Conservation (phyloP, 2,329 filamentous ascomycete genomes). For the Hymenoscyphus salicellus region DNA sequence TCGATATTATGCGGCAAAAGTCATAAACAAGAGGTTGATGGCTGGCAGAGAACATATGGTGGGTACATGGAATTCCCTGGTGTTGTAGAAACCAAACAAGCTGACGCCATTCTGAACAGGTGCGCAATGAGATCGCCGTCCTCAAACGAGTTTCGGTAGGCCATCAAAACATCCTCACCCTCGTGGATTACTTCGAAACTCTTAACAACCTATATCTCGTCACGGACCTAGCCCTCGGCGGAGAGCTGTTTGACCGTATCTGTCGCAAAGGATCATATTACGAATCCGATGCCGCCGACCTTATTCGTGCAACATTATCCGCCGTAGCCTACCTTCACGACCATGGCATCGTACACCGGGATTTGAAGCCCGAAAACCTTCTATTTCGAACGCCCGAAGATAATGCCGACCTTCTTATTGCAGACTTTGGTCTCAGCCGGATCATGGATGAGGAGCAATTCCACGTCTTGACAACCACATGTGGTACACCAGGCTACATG, state of each 20-base stretch:
- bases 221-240: slow-evolving; percentile 91
- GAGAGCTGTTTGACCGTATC: slow-evolving; percentile 96
- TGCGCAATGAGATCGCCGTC: slow-evolving; percentile 96
- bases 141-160: slow-evolving; percentile 98
- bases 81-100: slow-evolving; percentile 1
- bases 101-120: slow-evolving; percentile 47
- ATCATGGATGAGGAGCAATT: slow-evolving; percentile 99
- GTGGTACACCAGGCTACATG: slow-evolving; percentile 98
- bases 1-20: slow-evolving; percentile 96
- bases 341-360: slow-evolving; percentile 96
- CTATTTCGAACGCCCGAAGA: slow-evolving; percentile 96
- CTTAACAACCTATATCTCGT: slow-evolving; percentile 99
- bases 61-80: slow-evolving; percentile 26
- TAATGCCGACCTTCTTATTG: slow-evolving; percentile 93
- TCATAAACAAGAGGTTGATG: slow-evolving; percentile 99
- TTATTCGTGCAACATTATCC: slow-evolving; percentile 90
- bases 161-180: slow-evolving; percentile 93
- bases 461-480: slow-evolving; percentile 95
- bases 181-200: slow-evolving; percentile 99
- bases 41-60: slow-evolving; percentile 98
- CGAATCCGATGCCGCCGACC: slow-evolving; percentile 91
- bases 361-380: slow-evolving; percentile 95
- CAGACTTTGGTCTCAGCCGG: slow-evolving; percentile 89
- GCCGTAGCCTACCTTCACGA: slow-evolving; percentile 99
- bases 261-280: slow-evolving; percentile 98